Evolutionary conservation across 345 rosid genomes (phyloP).

Genomic region (Punica granatum): DNA sequence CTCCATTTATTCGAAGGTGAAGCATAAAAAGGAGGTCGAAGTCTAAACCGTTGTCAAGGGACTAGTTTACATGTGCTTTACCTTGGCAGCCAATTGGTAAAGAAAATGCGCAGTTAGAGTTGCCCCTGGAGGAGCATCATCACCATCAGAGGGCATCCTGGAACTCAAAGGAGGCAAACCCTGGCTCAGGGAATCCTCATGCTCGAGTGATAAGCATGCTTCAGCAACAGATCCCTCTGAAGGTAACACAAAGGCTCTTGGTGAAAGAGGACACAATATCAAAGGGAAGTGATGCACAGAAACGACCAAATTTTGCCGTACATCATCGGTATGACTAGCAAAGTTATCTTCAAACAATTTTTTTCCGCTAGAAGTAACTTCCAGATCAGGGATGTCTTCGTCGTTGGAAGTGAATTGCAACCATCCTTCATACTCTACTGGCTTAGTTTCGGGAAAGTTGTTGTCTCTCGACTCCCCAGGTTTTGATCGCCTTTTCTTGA

Average conservation of each 20-base stretch:
- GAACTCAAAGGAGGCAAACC: slow-evolving; percentile 82
- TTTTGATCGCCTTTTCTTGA: slow-evolving; percentile 33
- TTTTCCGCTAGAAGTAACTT: slow-evolving; percentile 32
- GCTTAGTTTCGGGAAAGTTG: slow-evolving; percentile 16
- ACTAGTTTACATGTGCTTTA: slow-evolving; percentile 13
- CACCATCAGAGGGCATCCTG: slow-evolving; percentile 50
- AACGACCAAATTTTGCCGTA: slow-evolving; percentile 39
- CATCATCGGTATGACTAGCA: slow-evolving; percentile 27
- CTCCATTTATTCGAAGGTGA: background rate
- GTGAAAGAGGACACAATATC: slow-evolving; percentile 79
- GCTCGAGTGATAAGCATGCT: slow-evolving; percentile 61
- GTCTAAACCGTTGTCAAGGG: background rate
- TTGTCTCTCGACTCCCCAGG: slow-evolving; percentile 22
- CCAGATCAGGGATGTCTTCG: slow-evolving; percentile 36
- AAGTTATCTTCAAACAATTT: slow-evolving; percentile 19
- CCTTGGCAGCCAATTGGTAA: slow-evolving; percentile 86
- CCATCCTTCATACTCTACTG: slow-evolving; percentile 55
- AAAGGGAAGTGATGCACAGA: slow-evolving; percentile 84
- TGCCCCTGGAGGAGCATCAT: slow-evolving; percentile 81
- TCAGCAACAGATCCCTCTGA: slow-evolving; percentile 91
- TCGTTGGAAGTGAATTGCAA: slow-evolving; percentile 41
- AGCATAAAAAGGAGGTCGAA: background rate
- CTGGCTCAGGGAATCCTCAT: slow-evolving; percentile 73
- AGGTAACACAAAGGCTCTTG: slow-evolving; percentile 83
- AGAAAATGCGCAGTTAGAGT: slow-evolving; percentile 87